phyloP scores from a whole-genome alignment of 441 rosid genomes.

The Corymbia citriodora region DNA sequence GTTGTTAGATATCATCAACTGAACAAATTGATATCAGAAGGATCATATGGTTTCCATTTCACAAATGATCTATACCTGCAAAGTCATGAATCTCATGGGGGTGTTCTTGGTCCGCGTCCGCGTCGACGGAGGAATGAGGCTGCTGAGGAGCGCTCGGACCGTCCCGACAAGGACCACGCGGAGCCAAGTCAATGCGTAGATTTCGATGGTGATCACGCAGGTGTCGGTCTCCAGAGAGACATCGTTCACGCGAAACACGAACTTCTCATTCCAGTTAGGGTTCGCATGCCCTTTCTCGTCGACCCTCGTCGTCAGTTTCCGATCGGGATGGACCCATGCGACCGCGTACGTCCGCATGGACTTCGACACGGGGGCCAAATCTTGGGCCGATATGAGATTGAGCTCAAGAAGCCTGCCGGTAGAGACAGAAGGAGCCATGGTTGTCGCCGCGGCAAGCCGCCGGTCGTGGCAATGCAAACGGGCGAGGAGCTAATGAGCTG shows the following conservation, averaged over 20 bases:
- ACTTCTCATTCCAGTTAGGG: slow-evolving; percentile 68
- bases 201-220: slow-evolving; percentile 60
- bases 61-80: slow-evolving; percentile 3
- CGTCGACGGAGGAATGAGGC: slow-evolving; percentile 44
- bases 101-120: slow-evolving; percentile 21
- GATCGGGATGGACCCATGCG: slow-evolving; percentile 43
- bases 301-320: slow-evolving; percentile 46
- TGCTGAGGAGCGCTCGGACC: slow-evolving; percentile 52
- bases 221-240: slow-evolving; percentile 47
- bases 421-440: slow-evolving; percentile 5
- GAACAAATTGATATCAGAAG: neutral
- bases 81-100: slow-evolving; percentile 43
- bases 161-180: slow-evolving; percentile 69
- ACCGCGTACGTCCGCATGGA: slow-evolving; percentile 83
- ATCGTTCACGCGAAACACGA: slow-evolving; percentile 69
- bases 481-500: neutral
- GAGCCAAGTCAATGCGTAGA: slow-evolving; percentile 85
- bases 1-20: neutral
- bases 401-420: slow-evolving; percentile 54
- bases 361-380: slow-evolving; percentile 57
- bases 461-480: neutral
- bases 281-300: slow-evolving; percentile 38
- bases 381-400: slow-evolving; percentile 70
- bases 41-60: neutral
- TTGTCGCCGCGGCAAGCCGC: neutral